Conservation (phyloP, 208 protist species). For the Trypanosoma conorhini region DNA sequence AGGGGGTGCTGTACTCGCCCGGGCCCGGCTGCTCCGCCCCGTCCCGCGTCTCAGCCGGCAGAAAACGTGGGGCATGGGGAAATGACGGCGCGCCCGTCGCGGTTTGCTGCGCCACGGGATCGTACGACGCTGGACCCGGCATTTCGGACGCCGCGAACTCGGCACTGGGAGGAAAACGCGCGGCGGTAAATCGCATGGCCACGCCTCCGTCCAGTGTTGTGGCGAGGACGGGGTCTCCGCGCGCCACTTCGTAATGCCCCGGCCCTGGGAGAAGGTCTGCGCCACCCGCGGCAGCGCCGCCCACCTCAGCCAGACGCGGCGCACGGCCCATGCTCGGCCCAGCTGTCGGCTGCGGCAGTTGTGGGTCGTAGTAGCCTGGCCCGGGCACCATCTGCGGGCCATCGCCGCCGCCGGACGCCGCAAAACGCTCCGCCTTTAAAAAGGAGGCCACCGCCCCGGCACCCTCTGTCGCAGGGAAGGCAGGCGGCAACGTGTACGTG, state of each 20-base stretch:
- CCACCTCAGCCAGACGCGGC: slow-evolving; percentile 26
- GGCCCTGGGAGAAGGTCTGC: slow-evolving; percentile 16
- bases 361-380: slow-evolving; percentile 23
- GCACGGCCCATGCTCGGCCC: slow-evolving; percentile 26
- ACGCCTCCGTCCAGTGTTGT: slow-evolving; percentile 21
- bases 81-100: slow-evolving; percentile 8
- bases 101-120: slow-evolving; percentile 1
- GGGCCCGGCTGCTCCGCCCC: slow-evolving; percentile 14
- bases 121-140: slow-evolving; percentile 29
- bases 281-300: background rate
- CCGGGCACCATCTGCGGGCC: slow-evolving; percentile 1
- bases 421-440: slow-evolving; percentile 24
- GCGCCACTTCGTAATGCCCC: slow-evolving; percentile 20
- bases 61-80: slow-evolving; percentile 27
- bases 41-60: background rate
- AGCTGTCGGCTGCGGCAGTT: background rate
- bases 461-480: slow-evolving; percentile 21
- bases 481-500: slow-evolving; percentile 24
- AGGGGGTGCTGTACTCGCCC: slow-evolving; percentile 39
- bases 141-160: slow-evolving; percentile 10
- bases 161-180: slow-evolving; percentile 11
- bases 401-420: background rate
- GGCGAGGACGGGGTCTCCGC: background rate
- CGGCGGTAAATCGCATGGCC: slow-evolving; percentile 23
- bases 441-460: slow-evolving; percentile 15